Evolutionary conservation across 768 basidiomycete genomes (phyloP), one percentile per base, ranked within the genome.

Genomic region (Macrolepiota dolichaula): DNA sequence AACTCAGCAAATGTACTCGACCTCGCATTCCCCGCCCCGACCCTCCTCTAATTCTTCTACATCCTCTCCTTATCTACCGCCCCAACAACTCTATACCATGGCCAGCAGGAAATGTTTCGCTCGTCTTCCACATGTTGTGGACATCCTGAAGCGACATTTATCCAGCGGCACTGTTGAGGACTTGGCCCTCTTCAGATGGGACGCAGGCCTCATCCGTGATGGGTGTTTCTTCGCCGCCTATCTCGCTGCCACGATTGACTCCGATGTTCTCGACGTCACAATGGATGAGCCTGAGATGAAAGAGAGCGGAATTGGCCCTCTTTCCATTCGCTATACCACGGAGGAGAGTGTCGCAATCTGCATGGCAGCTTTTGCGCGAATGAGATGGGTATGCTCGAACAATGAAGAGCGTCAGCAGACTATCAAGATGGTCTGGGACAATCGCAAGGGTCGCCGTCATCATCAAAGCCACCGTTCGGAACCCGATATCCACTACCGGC

Each of bases 171-270:
- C 65, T 40, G 63, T 60, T 17, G 70, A 73, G 40, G 68, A 67
- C 17, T 66, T 72, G 22, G 78, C 79, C 12, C 83, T 96, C 65
- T 94, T 97, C 69, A 81, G 81, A 66, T 96, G 89, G 80, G 95
- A 98, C 70, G 85, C 93, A 1, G 88, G 89, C 19, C 80, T 96
- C 3, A 86, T 95, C 56, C 84, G 91, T 19, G 94, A 96, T 67
- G 95, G 95, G 2, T 92, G 89, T 67, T 96, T 89, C 79, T 96
- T 89, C 67, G 91, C 92, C 3, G 93, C 86, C 1, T 84, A 89
- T 63, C 75, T 94, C 40, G 81, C 92, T 5, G 91, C 90, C 0
- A 85, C 83, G 15, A 76, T 84, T 4, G 85, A 88, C 17, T 72
- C 73, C 42, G 79, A 79, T n/a, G 67, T 73, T 37, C 67, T 76